Evolutionary conservation across 768 basidiomycete genomes (phyloP), one percentile per base, ranked within the genome.

Genomic region (Scleroderma citrinum): DNA sequence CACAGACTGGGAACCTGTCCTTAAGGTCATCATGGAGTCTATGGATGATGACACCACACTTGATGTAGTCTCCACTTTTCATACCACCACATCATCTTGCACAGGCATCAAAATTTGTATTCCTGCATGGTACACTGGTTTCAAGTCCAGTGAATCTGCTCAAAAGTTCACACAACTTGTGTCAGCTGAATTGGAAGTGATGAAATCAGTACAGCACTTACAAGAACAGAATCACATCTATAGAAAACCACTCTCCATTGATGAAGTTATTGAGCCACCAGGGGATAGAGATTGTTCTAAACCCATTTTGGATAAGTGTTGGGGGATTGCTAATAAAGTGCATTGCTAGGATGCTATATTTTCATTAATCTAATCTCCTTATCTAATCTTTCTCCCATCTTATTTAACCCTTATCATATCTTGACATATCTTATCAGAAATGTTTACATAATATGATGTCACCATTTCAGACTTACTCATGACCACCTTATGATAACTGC

Each of bases 191-290:
- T 32, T 41, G 13, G 52, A 44, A 13, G 41, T 61, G 31, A 40
- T 56, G 47, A 46, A 54, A 6, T 42, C 45, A 23, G 49, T 59
- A n/a, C 13, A 34, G 10, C 34, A 52, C 40, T 40, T 63, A 42
- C 54, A 53, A 30, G 23, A 47, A n/a, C 35, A 43, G 16, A 51
- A 50, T n/a, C 43, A 21, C 5, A 56, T 62, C 40, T 48, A 47
- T 48, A 50, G 56, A 19, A 32, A 30, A 4, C 20, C 46, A 3
- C 48, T 36, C 36, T 46, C 50, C 2, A 10, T 59, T 17, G 50
- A 57, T 7, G 49, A 53, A 17, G 30, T 59, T 12, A 24, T 62
- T 8, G 53, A 61, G 41, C 51, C 51, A 3, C 41, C 36, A n/a
- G 53, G 52, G 36, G 62, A 64, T 34, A 44, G 49, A 8, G 35